Conservation (phyloP, 352 stramenopile genomes). For the Pythium grandisporangium region DNA sequence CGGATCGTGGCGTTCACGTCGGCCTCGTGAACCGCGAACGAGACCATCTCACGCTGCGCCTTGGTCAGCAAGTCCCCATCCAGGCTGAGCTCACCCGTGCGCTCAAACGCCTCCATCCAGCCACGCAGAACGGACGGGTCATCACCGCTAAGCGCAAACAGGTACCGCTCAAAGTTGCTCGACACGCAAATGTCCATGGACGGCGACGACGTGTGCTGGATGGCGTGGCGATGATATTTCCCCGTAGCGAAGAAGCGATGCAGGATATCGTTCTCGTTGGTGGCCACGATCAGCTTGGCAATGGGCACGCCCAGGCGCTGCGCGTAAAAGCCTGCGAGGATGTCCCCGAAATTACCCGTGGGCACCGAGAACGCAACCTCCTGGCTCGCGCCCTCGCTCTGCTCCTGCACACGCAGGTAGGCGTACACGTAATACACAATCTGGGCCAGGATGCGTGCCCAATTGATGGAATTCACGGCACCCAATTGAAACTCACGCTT, state of each 20-base stretch:
- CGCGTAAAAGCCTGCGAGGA: constrained; percentile 97
- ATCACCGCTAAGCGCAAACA: constrained; percentile 95
- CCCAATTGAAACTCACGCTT: constrained; percentile 90
- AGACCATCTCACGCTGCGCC: constrained; percentile 92
- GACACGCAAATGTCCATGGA: constrained; percentile 99
- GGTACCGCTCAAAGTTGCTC: constrained; percentile 98
- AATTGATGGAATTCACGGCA: constrained; percentile 99
- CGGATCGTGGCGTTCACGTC: constrained; percentile 92
- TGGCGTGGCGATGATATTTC: constrained; percentile 92
- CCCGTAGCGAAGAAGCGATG: constrained; percentile 97
- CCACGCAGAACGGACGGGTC: constrained; percentile 80
- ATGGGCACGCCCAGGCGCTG: constrained; percentile 91
- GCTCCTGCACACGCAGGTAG: constrained; percentile 87
- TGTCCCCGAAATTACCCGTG: constrained; percentile 99
- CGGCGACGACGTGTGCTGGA: constrained; percentile 92
- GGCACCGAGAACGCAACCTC: constrained; percentile 95
- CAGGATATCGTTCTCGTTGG: constrained; percentile 99
- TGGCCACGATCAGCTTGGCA: constrained; percentile 95
- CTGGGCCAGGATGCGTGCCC: constrained; percentile 97
- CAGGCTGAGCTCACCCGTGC: constrained; percentile 91
- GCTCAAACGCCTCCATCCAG: constrained; percentile 96
- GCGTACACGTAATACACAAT: constrained; percentile 99
- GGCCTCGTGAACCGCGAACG: constrained; percentile 70
- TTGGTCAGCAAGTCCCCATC: constrained; percentile 82
- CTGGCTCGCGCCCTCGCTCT: constrained; percentile 43